These are phyloP conservation scores for Blastocladiella britannica DNA, from an alignment of 192 early-diverging fungal species.

Conservation along the genomic window DNA sequence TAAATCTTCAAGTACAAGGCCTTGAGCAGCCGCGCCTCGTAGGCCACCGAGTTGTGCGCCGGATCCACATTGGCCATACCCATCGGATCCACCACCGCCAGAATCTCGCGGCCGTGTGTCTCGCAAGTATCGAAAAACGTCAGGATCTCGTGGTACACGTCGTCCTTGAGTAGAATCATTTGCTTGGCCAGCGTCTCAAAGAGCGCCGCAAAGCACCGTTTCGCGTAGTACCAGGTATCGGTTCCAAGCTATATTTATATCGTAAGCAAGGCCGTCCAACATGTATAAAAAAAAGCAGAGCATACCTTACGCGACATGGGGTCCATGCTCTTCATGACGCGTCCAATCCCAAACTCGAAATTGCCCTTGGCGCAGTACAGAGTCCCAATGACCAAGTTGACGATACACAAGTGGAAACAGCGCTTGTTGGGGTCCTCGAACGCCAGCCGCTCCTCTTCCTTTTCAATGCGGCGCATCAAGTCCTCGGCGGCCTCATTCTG, in stretches of 20 bases:
- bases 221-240: slow-evolving; percentile 46
- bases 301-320: slow-evolving; percentile 35
- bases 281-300: not conserved
- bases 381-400: slow-evolving; percentile 44
- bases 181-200: slow-evolving; percentile 44
- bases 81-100: slow-evolving; percentile 27
- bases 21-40: slow-evolving; percentile 34
- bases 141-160: slow-evolving; percentile 28
- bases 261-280: too few species aligned
- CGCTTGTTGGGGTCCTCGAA: slow-evolving; percentile 31
- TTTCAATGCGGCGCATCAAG: slow-evolving; percentile 41
- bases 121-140: slow-evolving; percentile 37
- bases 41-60: slow-evolving; percentile 23
- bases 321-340: slow-evolving; percentile 42
- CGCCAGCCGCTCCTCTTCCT: slow-evolving; percentile 36
- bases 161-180: slow-evolving; percentile 42
- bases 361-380: slow-evolving; percentile 44
- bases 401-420: slow-evolving; percentile 40
- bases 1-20: slow-evolving; percentile 24
- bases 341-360: slow-evolving; percentile 42
- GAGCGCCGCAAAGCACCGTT: slow-evolving; percentile 33
- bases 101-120: slow-evolving; percentile 30
- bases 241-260: slow-evolving; percentile 25
- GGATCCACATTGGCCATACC: slow-evolving; percentile 13
- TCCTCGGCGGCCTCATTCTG: slow-evolving; percentile 49